Conservation (phyloP, 2,329 filamentous ascomycete genomes). For the Akanthomyces dipterigenus region DNA sequence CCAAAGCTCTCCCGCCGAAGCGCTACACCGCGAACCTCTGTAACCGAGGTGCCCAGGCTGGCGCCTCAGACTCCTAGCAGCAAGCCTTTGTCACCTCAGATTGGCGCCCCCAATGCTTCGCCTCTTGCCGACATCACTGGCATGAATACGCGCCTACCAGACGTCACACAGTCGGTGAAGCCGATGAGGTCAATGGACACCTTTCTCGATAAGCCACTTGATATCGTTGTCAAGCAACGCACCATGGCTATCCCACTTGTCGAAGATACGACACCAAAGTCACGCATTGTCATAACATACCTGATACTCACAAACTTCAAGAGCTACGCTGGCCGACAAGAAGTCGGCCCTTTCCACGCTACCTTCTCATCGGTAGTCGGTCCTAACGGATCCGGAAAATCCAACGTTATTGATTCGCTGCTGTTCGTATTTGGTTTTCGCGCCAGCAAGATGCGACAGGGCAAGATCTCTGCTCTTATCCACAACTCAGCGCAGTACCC, state of each 20-base stretch:
- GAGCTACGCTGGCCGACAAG: conserved; percentile 91
- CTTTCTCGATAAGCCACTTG: conserved; percentile 81
- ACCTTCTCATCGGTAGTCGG: conserved; percentile 98
- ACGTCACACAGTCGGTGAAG: conserved; percentile 45
- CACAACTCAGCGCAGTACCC: conserved; percentile 90
- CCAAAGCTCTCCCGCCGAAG: conserved; percentile 21
- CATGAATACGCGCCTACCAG: conserved; percentile 41
- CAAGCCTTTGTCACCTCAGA: conserved; percentile 50
- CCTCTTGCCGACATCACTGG: conserved; percentile 70
- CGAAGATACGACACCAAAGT: conserved; percentile 69
- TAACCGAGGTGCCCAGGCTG: conserved; percentile 33
- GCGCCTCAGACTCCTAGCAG: conserved; percentile 42
- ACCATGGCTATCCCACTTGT: conserved; percentile 60
- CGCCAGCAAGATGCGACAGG: conserved; percentile 98
- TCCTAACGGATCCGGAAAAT: conserved; percentile 96
- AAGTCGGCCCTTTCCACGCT: conserved; percentile 92
- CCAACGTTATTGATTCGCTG: conserved; percentile 96
- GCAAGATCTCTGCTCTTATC: conserved; percentile 94
- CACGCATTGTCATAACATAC: conserved; percentile 88
- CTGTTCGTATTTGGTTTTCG: conserved; percentile 99
- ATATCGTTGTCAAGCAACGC: conserved; percentile 84
- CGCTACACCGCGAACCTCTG: conserved; percentile 32
- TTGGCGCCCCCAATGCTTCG: conserved; percentile 42
- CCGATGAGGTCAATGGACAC: conserved; percentile 72
- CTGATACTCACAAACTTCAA: conserved; percentile 96